Percentiles rank a stretch among this genome's conserved stretches.
Conservation (phyloP, 768 basidiomycete genomes). For the Gyrodon lividus region DNA sequence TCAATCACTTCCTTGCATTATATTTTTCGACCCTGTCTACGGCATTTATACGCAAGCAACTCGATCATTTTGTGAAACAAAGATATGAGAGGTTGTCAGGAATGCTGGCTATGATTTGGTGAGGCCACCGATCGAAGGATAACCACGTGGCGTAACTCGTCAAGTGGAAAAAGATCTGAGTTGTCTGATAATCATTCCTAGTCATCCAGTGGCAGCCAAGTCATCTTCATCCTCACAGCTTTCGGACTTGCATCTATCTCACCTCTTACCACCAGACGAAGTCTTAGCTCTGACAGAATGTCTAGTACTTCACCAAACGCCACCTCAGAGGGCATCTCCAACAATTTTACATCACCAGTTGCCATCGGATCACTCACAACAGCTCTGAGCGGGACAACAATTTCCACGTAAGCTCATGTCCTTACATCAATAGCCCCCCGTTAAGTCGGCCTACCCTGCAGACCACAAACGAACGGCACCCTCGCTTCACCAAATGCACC, state of each 20-base stretch:
- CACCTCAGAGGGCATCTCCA: conserved; percentile 25
- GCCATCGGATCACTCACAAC: conserved; percentile 29
- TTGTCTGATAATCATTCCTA: conserved; percentile 10
- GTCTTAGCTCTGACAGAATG: conserved; percentile 13
- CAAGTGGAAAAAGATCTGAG: no score
- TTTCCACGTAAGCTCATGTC: conserved; percentile 31
- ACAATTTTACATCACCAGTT: conserved; percentile 24
- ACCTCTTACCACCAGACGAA: neutral
- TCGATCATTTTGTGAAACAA: neutral
- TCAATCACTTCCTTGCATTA: conserved; percentile 24
- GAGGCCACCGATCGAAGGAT: no score
- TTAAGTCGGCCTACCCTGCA: conserved; percentile 5
- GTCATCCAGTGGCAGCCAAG: neutral
- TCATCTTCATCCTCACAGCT: neutral
- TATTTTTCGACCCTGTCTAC: no score
- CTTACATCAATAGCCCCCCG: neutral
- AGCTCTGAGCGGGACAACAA: conserved; percentile 23
- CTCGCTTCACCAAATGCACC: conserved; percentile 30
- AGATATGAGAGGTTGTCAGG: no score
- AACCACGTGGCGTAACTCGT: neutral
- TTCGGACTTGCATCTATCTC: neutral
- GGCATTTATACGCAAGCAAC: conserved; percentile 21
- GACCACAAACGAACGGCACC: conserved; percentile 11
- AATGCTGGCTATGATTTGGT: no score
- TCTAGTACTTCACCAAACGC: conserved; percentile 8